Base-by-base conservation (phyloP, 2,329 filamentous ascomycete species). In the Mollisiaceae sp. region DNA sequence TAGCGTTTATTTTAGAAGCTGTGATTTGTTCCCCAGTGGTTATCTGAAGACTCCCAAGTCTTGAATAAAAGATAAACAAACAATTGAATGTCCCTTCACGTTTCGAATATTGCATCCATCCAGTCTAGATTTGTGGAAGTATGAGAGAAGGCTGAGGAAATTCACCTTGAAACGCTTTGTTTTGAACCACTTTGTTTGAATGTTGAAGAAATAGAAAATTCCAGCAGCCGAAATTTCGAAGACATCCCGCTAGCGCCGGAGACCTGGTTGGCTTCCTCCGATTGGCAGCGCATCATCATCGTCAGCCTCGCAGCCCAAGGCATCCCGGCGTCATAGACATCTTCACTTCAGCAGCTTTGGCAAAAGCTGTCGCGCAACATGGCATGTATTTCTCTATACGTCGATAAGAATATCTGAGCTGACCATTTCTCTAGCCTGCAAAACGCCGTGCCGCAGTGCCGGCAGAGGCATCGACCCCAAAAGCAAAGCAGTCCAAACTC, bases 401-500 rank as follows among this genome's bases (percentile, higher is more conserved):
- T 32, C 12, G 18, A 20, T 8, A 22, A 55, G 12, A 4, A 32
- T 0, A 20, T 43, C 22, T 38, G 8, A 22, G 41, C 8, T 55
- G 18, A 32, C 9, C 36, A 24, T 36, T 3, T 55, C 36, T n/a
- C 67, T 65, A 60, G 74, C 74, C 74, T 65, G 60, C 74, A 22
- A 76, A 75, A 71, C 74, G 75, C 50, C 72, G 72, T 47, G 72
- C 70, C 18, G 63, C 69, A 22, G 66, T 68, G 38, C 60, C 67
- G 8, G 65, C 68, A 1, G 65, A 66, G 32, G 64, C 65, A 20
- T 62, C 76, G 8, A 64, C 75, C 14, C 74, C 80, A 38, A 78
- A 81, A 76, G 80, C 82, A 63, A 90, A 91, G 68, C 88, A 88
- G 74, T 97, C 94, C 65, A 96, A 93, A 78, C 91, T 97, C 73